Evolutionary conservation across 169 alveolate genomes (phyloP).

Genomic region (Condylostoma magnum): DNA sequence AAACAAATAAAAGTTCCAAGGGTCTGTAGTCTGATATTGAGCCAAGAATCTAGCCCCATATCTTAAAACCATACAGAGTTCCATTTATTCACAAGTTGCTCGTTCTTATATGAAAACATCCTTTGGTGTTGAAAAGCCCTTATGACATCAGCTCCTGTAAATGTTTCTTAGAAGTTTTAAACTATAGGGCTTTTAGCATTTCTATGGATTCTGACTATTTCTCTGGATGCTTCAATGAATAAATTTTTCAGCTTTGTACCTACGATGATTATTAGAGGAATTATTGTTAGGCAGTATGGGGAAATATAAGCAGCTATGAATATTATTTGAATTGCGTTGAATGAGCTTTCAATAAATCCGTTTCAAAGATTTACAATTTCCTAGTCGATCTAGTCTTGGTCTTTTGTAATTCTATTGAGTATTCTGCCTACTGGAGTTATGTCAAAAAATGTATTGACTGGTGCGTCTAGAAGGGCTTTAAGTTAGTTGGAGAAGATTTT

Average conservation of each 20-base stretch:
- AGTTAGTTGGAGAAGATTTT: neutral
- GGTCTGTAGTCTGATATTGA: neutral
- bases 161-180: constrained; percentile 46
- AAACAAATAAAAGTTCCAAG: neutral
- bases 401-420: constrained; percentile 65
- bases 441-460: constrained; percentile 64
- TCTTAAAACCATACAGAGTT: neutral
- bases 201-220: neutral
- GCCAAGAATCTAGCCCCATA: neutral
- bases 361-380: neutral
- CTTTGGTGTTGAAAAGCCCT: constrained; percentile 56
- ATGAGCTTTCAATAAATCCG: neutral
- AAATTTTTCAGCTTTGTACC: neutral
- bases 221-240: constrained; percentile 9
- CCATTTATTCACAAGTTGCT: neutral
- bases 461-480: constrained; percentile 4
- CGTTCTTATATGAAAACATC: constrained; percentile 30
- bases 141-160: constrained; percentile 61
- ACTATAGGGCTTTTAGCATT: constrained; percentile 58
- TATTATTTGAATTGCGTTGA: neutral
- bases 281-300: neutral
- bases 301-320: neutral
- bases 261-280: neutral
- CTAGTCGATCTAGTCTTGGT: constrained; percentile 40
- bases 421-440: constrained; percentile 85